Conservation (phyloP, 805 yeast species). For the Yarrowia porcina region DNA sequence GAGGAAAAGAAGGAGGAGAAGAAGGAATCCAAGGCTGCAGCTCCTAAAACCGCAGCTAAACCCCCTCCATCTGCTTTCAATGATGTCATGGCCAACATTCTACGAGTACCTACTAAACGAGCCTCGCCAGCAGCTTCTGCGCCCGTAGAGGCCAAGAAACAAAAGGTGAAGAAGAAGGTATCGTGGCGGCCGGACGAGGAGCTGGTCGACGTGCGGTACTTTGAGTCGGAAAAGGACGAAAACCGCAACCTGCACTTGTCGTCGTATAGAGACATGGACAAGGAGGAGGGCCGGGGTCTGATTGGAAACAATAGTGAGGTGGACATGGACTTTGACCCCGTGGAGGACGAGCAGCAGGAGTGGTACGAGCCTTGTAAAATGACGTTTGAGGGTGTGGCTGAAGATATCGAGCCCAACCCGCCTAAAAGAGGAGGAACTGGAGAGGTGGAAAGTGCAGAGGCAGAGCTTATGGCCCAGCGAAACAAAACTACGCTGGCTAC, state of each 20-base stretch:
- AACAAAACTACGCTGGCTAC: constrained; percentile 12
- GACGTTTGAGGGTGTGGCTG: neutral
- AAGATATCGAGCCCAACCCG: constrained; percentile 1
- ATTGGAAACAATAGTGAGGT: constrained; percentile 18
- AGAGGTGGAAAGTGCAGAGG: neutral
- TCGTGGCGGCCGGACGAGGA: constrained; percentile 11
- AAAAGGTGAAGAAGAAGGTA: constrained; percentile 3
- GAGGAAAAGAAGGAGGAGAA: neutral
- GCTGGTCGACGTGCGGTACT: constrained; percentile 12
- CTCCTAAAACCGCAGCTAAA: neutral
- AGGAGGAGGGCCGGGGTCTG: constrained; percentile 15
- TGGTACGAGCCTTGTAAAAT: neutral
- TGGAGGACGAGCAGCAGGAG: constrained; percentile 17
- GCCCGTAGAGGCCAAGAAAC: constrained; percentile 11
- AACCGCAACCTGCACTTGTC: neutral
- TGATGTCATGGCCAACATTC: constrained; percentile 20
- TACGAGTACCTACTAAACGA: neutral
- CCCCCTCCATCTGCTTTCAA: neutral
- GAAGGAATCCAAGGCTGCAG: neutral
- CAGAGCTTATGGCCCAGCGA: neutral
- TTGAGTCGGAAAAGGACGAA: constrained; percentile 19
- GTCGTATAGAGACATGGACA: constrained; percentile 23
- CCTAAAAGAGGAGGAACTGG: constrained; percentile 7
- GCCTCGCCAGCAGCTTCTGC: neutral
- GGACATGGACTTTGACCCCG: constrained; percentile 15